A percentile compares a stretch with the other conserved stretches of the same genome.
phyloP scores from a whole-genome alignment of 139 green algal species.

The Picochlorum sp. region DNA sequence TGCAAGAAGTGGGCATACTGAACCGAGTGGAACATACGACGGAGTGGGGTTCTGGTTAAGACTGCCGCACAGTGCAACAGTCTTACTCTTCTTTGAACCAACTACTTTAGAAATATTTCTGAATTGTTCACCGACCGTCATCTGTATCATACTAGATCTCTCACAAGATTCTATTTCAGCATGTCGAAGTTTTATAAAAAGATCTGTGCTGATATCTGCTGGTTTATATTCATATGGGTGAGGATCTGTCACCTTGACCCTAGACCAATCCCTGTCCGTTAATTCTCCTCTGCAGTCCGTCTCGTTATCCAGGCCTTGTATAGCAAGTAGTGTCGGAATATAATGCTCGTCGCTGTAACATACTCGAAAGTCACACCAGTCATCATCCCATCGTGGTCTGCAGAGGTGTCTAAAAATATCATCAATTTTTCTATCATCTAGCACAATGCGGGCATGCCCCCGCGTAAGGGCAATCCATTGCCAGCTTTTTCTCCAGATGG shows the following conservation, averaged over 20 bases:
- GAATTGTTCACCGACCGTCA: too few relatives aligned
- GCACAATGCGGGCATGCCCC: conserved; percentile 12
- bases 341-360: conserved; percentile 25
- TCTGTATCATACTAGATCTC: neutral
- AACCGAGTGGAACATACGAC: too few relatives aligned
- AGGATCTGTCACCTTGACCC: conserved; percentile 8
- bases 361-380: neutral
- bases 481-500: conserved; percentile 15
- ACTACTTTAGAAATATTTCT: too few relatives aligned
- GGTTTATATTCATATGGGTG: conserved; percentile 9
- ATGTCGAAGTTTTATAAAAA: conserved; percentile 7
- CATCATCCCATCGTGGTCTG: neutral
- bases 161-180: neutral
- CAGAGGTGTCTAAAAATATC: neutral
- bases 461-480: conserved; percentile 20
- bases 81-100: too few relatives aligned
- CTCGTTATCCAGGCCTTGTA: conserved; percentile 20
- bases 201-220: neutral
- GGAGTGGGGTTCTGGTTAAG: too few relatives aligned
- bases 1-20: too few relatives aligned
- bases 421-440: conserved; percentile 15
- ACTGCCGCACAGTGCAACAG: too few relatives aligned
- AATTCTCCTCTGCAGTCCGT: conserved; percentile 20
- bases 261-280: conserved; percentile 11
- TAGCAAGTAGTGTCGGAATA: conserved; percentile 22